A percentile compares a stretch with the other conserved stretches of the same genome.
These are phyloP conservation scores for Metschnikowia koreensis DNA, from an alignment of 805 yeast genomes.

Conservation along the genomic window DNA sequence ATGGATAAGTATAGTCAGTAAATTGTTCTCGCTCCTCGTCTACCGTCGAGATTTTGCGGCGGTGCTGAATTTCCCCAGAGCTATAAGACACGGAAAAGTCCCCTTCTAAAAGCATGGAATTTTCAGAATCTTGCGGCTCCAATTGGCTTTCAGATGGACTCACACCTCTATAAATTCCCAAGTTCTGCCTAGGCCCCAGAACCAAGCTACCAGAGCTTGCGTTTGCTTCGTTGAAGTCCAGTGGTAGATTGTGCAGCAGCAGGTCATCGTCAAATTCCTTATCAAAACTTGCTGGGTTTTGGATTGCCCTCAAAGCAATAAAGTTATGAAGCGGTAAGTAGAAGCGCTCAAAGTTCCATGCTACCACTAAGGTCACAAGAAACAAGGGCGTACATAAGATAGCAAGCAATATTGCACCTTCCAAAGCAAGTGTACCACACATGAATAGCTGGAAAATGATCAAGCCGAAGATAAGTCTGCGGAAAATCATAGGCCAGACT, in stretches of 20 bases:
- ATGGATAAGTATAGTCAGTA: slow-evolving; percentile 51
- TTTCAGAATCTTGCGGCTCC: slow-evolving; percentile 5
- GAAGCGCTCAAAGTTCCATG: slow-evolving; percentile 52
- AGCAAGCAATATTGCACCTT: slow-evolving; percentile 52
- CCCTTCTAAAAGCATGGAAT: slow-evolving; percentile 17
- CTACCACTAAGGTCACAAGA: slow-evolving; percentile 43
- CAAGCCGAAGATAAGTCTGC: slow-evolving; percentile 54
- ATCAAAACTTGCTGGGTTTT: slow-evolving; percentile 40
- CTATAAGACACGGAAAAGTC: slow-evolving; percentile 15
- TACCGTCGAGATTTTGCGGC: slow-evolving; percentile 48
- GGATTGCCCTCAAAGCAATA: slow-evolving; percentile 59
- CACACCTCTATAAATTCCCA: background rate
- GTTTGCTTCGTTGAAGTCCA: background rate
- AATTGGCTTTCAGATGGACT: background rate
- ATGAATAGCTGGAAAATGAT: slow-evolving; percentile 58
- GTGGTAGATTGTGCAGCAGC: slow-evolving; percentile 14
- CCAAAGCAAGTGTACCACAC: slow-evolving; percentile 62
- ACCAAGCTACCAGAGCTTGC: slow-evolving; percentile 7
- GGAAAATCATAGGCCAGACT: slow-evolving; percentile 63
- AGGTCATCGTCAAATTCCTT: slow-evolving; percentile 41
- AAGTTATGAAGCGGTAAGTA: slow-evolving; percentile 53
- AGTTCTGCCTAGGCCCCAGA: background rate
- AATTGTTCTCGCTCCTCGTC: slow-evolving; percentile 56
- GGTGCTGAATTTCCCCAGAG: slow-evolving; percentile 11
- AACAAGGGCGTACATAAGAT: slow-evolving; percentile 49